phyloP scores from a whole-genome alignment of 1,284 basidiomycete genomes.

The Cerrena zonata region DNA sequence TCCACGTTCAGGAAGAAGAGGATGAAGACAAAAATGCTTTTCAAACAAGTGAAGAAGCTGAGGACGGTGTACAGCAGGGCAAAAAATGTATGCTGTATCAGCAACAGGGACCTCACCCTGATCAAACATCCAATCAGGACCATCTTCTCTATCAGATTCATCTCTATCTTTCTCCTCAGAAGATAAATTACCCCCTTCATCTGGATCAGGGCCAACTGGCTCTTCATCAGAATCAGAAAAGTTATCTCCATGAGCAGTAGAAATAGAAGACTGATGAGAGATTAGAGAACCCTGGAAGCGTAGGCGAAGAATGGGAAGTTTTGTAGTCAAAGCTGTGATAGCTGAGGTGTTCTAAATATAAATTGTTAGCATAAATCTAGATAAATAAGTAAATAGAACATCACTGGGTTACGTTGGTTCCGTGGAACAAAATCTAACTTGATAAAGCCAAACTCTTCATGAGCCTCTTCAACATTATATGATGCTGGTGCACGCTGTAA shows the following conservation, averaged over 20 bases:
- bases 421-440: constrained; percentile 11
- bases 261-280: not conserved
- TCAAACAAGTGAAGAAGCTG: constrained; percentile 9
- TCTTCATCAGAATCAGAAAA: not conserved
- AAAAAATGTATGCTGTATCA: constrained; percentile 9
- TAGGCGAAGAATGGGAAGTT: not conserved
- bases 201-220: not conserved
- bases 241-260: not conserved
- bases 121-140: not conserved
- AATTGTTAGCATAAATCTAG: not conserved
- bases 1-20: constrained; percentile 14
- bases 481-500: constrained; percentile 8
- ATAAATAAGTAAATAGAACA: not conserved
- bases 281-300: not conserved
- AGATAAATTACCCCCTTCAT: constrained; percentile 6
- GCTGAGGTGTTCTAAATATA: not conserved
- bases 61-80: constrained; percentile 10
- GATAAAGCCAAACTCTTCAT: constrained; percentile 12
- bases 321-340: not conserved
- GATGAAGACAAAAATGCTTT: constrained; percentile 14
- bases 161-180: not conserved
- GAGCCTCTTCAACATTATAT: constrained; percentile 7
- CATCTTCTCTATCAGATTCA: constrained; percentile 4
- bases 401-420: constrained; percentile 4
- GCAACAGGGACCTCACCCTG: constrained; percentile 1